A percentile compares a stretch with the other conserved stretches of the same genome.
Conservation (phyloP, 2,329 filamentous ascomycete genomes). For the Didymella lethalis region DNA sequence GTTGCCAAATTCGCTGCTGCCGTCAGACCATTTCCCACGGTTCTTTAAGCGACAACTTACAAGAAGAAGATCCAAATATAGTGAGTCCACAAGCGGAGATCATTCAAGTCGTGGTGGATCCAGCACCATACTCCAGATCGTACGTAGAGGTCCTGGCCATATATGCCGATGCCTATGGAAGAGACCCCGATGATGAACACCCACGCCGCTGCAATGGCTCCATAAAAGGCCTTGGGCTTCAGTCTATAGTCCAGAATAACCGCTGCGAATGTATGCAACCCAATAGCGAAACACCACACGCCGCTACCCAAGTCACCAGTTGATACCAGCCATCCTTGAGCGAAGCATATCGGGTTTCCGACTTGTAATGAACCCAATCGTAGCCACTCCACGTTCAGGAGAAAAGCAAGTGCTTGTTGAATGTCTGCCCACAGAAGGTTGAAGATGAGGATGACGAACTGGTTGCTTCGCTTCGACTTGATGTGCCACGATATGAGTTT, state of each 20-base stretch:
- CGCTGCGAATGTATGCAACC: constrained; percentile 70
- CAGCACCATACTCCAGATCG: constrained; percentile 73
- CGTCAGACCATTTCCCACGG: background rate
- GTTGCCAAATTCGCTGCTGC: constrained; percentile 57
- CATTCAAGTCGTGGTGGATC: constrained; percentile 64
- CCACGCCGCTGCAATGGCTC: constrained; percentile 62
- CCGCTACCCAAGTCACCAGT: constrained; percentile 71
- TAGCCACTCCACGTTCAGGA: constrained; percentile 69
- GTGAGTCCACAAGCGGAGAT: constrained; percentile 66
- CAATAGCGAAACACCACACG: constrained; percentile 72
- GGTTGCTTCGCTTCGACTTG: constrained; percentile 59
- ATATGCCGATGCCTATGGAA: constrained; percentile 58
- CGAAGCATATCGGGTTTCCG: constrained; percentile 64
- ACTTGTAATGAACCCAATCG: constrained; percentile 62
- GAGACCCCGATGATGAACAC: constrained; percentile 66
- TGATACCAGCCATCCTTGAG: constrained; percentile 74
- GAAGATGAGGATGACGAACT: constrained; percentile 56
- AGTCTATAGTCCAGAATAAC: constrained; percentile 66
- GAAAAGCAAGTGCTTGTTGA: constrained; percentile 66
- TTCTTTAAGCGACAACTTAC: constrained; percentile 13
- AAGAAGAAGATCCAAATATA: constrained; percentile 71
- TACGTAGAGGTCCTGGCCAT: constrained; percentile 63
- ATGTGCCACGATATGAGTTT: constrained; percentile 54
- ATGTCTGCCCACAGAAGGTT: background rate
- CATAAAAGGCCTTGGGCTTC: constrained; percentile 60